Evolutionary conservation across 257 asterid species (phyloP).

Genomic region (Salvia hispanica): DNA sequence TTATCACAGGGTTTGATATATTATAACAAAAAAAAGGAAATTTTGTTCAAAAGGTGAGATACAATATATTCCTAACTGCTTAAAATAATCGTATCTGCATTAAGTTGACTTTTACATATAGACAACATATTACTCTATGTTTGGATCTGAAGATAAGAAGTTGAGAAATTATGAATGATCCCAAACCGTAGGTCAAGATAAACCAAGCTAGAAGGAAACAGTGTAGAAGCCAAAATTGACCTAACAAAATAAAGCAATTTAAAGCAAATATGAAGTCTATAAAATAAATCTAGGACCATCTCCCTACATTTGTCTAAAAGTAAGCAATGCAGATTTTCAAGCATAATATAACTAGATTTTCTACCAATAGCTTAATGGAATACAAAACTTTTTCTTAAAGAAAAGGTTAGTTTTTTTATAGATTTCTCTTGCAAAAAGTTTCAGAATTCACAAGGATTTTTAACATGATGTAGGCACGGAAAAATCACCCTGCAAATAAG

Average conservation of each 20-base stretch:
- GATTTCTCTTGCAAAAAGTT: neutral
- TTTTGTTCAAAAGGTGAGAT: too few relatives aligned
- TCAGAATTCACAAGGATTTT: neutral
- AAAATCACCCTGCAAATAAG: conserved; percentile 4
- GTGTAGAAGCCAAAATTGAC: too few relatives aligned
- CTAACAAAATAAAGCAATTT: neutral
- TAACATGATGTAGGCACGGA: conserved; percentile 1
- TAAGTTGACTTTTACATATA: neutral
- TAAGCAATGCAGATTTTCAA: neutral
- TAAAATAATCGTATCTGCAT: neutral
- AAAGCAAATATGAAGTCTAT: neutral
- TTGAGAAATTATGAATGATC: too few relatives aligned
- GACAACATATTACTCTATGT: neutral
- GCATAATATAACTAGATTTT: neutral
- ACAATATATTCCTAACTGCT: too few relatives aligned
- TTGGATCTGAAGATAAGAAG: too few relatives aligned
- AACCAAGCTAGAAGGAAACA: too few relatives aligned
- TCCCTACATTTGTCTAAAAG: neutral
- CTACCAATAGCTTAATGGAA: neutral
- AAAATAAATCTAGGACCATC: neutral
- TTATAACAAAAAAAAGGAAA: too few relatives aligned
- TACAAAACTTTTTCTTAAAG: neutral
- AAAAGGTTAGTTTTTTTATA: neutral
- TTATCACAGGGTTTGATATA: neutral
- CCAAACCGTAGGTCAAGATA: too few relatives aligned